Percentiles rank a stretch among this genome's conserved stretches.
phyloP scores from a whole-genome alignment of 2,329 filamentous ascomycete species.

The Dactylonectria macrodidyma region DNA sequence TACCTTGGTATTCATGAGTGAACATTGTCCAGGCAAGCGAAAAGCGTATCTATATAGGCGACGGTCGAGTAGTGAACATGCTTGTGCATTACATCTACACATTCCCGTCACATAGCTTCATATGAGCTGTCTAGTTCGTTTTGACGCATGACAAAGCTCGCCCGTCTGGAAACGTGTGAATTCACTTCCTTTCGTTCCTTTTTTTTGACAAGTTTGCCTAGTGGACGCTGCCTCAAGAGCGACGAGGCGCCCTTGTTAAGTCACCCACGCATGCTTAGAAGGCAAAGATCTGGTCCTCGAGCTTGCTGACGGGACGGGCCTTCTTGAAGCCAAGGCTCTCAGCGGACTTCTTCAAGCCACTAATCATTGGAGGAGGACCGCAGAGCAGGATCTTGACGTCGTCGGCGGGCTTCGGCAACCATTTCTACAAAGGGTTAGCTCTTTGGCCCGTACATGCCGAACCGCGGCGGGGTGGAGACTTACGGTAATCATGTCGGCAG shows the following conservation, averaged over 20 bases:
- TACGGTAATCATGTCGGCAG: slow-evolving; percentile 94
- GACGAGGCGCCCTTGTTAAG: neutral
- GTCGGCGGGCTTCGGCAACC: slow-evolving; percentile 83
- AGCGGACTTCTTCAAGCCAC: slow-evolving; percentile 95
- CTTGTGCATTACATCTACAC: slow-evolving; percentile 13
- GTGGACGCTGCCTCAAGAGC: neutral
- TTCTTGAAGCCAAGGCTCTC: slow-evolving; percentile 93
- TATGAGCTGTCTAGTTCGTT: slow-evolving; percentile 1
- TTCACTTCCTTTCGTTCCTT: slow-evolving; percentile 9
- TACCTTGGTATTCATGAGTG: neutral
- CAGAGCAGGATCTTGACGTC: slow-evolving; percentile 97
- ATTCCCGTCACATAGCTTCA: neutral
- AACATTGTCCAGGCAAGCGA: neutral
- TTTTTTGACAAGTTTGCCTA: neutral
- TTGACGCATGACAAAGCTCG: neutral
- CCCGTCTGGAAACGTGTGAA: neutral
- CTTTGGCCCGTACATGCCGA: neutral
- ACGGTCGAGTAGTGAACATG: slow-evolving; percentile 1
- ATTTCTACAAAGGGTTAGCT: slow-evolving; percentile 68
- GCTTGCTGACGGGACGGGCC: slow-evolving; percentile 95
- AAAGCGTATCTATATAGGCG: slow-evolving; percentile 4
- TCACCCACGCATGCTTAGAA: slow-evolving; percentile 67
- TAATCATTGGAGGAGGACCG: slow-evolving; percentile 96
- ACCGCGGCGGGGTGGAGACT: slow-evolving; percentile 42
- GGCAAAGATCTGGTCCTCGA: slow-evolving; percentile 97